These are phyloP conservation scores for Talaromyces pinophilus DNA, from an alignment of 2,329 filamentous ascomycete species.

Conservation along the genomic window DNA sequence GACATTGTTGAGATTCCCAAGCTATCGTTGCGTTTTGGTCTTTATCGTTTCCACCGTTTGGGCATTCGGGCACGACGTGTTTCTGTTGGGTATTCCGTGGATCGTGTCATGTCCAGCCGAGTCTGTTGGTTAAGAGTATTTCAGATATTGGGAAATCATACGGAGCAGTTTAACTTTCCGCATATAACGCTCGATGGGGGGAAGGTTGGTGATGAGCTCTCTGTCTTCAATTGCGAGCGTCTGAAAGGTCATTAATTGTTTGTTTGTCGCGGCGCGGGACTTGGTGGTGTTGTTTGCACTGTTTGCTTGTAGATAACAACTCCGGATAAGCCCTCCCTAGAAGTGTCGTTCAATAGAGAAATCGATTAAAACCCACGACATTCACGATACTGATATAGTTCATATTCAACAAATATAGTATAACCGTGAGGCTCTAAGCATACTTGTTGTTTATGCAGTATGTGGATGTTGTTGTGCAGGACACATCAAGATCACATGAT, in stretches of 20 bases:
- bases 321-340: not conserved
- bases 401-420: no score
- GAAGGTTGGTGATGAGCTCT: not conserved
- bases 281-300: slow-evolving; percentile 28
- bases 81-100: not conserved
- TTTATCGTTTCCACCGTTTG: slow-evolving; percentile 1
- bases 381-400: no score
- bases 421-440: no score
- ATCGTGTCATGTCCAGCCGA: not conserved
- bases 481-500: not conserved
- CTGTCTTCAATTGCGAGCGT: not conserved
- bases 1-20: slow-evolving; percentile 28
- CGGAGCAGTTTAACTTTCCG: not conserved
- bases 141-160: not conserved
- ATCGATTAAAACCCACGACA: no score
- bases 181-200: not conserved
- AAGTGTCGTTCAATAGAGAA: not conserved
- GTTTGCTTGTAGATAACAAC: slow-evolving; percentile 28
- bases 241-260: not conserved
- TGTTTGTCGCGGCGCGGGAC: slow-evolving; percentile 21
- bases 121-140: not conserved
- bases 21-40: not conserved
- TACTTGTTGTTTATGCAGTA: no score
- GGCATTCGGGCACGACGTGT: not conserved
- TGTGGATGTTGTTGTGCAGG: no score